These are phyloP conservation scores for Starmerella scarabaei DNA, from an alignment of 805 yeast species.

Conservation along the genomic window DNA sequence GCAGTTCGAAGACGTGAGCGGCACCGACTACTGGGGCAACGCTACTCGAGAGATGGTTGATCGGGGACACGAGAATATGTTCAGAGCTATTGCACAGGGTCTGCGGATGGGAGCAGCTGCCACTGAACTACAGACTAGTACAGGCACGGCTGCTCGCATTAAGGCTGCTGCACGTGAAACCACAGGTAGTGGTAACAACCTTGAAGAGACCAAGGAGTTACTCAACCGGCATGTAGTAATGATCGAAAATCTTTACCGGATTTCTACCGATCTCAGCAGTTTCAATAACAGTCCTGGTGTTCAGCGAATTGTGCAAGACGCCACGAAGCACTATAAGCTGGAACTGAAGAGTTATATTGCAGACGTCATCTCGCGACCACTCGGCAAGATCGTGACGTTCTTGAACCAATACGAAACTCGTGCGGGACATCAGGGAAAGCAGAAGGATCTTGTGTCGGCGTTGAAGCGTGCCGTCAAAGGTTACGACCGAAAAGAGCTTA, in stretches of 20 bases:
- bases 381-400: constrained; percentile 58
- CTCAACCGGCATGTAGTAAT: constrained; percentile 35
- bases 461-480: constrained; percentile 44
- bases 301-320: constrained; percentile 21
- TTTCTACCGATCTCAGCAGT: constrained; percentile 27
- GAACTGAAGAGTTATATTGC: constrained; percentile 35
- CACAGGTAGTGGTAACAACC: constrained; percentile 8
- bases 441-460: constrained; percentile 31
- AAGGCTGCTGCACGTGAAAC: constrained; percentile 13
- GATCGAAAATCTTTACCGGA: constrained; percentile 42
- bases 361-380: constrained; percentile 37
- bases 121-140: neutral
- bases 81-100: constrained; percentile 22
- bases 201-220: constrained; percentile 27
- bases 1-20: neutral
- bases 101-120: constrained; percentile 17
- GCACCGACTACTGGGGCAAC: constrained; percentile 3
- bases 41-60: constrained; percentile 15
- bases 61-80: constrained; percentile 15
- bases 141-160: constrained; percentile 10
- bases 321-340: constrained; percentile 23
- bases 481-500: constrained; percentile 48
- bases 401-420: constrained; percentile 48
- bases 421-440: constrained; percentile 33
- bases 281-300: constrained; percentile 14